Conservation (phyloP, 768 basidiomycete genomes). For the Suillus subluteus region DNA sequence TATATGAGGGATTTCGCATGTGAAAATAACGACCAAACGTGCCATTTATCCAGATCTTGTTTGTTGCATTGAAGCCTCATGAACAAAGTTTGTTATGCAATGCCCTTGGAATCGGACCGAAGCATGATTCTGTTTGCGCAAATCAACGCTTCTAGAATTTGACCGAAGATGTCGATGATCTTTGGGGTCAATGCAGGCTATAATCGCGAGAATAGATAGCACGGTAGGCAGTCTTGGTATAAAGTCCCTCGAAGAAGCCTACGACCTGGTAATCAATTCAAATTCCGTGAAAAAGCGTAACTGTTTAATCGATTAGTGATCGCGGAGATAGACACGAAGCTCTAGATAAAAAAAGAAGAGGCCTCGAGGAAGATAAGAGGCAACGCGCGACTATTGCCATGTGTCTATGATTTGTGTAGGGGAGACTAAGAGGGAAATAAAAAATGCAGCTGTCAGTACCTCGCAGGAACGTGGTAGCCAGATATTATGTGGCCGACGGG, state of each 20-base stretch:
- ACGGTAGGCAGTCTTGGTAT: neutral
- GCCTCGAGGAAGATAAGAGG: neutral
- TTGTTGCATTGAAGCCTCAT: neutral
- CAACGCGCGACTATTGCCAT: neutral
- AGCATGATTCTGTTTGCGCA: neutral
- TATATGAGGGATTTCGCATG: conserved; percentile 2
- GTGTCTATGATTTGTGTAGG: neutral
- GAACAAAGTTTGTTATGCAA: neutral
- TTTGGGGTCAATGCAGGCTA: neutral
- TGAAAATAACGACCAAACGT: neutral
- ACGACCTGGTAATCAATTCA: neutral
- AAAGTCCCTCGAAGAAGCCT: neutral
- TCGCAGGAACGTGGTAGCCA: neutral
- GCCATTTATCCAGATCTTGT: neutral
- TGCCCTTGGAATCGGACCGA: neutral
- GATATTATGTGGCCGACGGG: neutral
- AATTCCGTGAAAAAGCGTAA: neutral
- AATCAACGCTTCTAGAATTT: neutral
- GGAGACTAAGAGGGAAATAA: neutral
- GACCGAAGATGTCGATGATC: neutral
- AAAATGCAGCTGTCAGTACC: neutral
- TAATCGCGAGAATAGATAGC: neutral
- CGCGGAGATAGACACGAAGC: conserved; percentile 1
- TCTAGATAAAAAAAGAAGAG: neutral
- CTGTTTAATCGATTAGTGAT: neutral